A percentile compares a stretch with the other conserved stretches of the same genome.
phyloP scores from a whole-genome alignment of 176 grass and related monocot species.

The Aegilops tauschii region DNA sequence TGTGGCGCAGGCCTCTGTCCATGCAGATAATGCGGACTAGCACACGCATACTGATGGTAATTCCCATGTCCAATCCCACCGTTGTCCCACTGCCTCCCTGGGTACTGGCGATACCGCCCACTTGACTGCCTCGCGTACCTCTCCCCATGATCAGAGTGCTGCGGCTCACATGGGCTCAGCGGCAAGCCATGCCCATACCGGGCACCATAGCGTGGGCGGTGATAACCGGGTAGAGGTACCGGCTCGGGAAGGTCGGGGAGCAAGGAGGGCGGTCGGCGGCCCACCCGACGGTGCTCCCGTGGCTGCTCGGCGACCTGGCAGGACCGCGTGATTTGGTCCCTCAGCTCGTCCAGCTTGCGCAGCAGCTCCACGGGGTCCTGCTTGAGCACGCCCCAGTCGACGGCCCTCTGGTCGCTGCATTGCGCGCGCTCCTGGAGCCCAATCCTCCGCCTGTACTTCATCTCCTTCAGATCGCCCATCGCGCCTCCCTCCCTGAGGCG shows the following conservation, averaged over 20 bases:
- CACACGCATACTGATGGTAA: slow-evolving; percentile 39
- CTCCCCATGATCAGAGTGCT: slow-evolving; percentile 37
- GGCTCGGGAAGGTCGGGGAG: slow-evolving; percentile 32
- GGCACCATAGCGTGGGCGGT: slow-evolving; percentile 34
- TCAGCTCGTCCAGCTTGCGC: slow-evolving; percentile 85
- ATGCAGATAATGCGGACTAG: slow-evolving; percentile 40
- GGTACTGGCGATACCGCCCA: slow-evolving; percentile 38
- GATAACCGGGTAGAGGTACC: slow-evolving; percentile 29
- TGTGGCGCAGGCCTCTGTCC: slow-evolving; percentile 20
- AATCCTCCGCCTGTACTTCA: slow-evolving; percentile 59
- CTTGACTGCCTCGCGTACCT: slow-evolving; percentile 36
- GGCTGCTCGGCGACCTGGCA: slow-evolving; percentile 52
- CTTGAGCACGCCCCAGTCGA: slow-evolving; percentile 45
- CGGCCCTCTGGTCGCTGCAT: slow-evolving; percentile 46
- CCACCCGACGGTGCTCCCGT: slow-evolving; percentile 25
- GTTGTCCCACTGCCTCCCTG: slow-evolving; percentile 49
- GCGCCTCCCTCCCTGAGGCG: slow-evolving; percentile 27
- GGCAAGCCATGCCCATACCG: slow-evolving; percentile 38
- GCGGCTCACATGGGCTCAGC: slow-evolving; percentile 19
- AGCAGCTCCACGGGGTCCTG: slow-evolving; percentile 77
- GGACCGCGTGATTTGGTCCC: slow-evolving; percentile 72
- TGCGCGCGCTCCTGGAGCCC: slow-evolving; percentile 33
- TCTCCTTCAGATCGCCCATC: slow-evolving; percentile 67
- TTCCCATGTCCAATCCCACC: slow-evolving; percentile 31
- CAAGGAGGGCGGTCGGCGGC: slow-evolving; percentile 35